Base-by-base conservation (phyloP, 2,329 filamentous ascomycete species). In the Aspergillus transmontanensis region DNA sequence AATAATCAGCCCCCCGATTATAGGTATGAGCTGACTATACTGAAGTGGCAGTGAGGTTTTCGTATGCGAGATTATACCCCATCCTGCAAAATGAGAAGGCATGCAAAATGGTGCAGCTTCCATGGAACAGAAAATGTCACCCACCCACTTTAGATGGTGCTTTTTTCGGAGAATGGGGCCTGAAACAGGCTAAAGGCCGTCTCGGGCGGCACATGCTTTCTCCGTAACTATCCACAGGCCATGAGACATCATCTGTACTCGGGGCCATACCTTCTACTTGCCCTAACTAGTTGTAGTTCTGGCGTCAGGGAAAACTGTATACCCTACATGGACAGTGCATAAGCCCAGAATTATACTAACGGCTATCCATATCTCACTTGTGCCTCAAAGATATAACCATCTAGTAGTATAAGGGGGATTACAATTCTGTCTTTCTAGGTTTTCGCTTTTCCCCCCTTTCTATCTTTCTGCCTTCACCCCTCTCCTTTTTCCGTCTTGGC, bases 161-260 rank as follows among this genome's bases (percentile, higher is more conserved):
- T 10, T 48, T 57, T 51, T 36, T 70, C 72, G 70, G 69, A 68
- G 64, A 64, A 69, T 71, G 63, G 57, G 67, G 66, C 67, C 69
- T 75, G 73, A 73, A 74, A 73, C 67, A 66, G 61, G 39, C 66
- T 65, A 72, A 63, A 61, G 66, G 66, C 65, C 58, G 45, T 62
- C 61, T 60, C 59, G 60, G 66, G 63, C 64, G 67, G 66, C 66
- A 68, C 64, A 66, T 69, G 67, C 64, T 66, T 57, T 23, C 32
- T 39, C 32, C 51, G 51, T 54, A 23, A 14, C 50, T 26, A 55
- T 55, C 51, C 32, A 55, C 26, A 41, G 23, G 32, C 51, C 19
- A 39, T 39, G 51, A 39, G 51, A 41, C 51, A 36, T 55, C 34
- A 23, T n/a, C 26, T 51, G 26, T 30, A 36, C 51, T 54, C 30